Percentiles rank a stretch among this genome's conserved stretches.
Conservation (phyloP, 345 rosid species). For the Euphorbia pulcherrima region DNA sequence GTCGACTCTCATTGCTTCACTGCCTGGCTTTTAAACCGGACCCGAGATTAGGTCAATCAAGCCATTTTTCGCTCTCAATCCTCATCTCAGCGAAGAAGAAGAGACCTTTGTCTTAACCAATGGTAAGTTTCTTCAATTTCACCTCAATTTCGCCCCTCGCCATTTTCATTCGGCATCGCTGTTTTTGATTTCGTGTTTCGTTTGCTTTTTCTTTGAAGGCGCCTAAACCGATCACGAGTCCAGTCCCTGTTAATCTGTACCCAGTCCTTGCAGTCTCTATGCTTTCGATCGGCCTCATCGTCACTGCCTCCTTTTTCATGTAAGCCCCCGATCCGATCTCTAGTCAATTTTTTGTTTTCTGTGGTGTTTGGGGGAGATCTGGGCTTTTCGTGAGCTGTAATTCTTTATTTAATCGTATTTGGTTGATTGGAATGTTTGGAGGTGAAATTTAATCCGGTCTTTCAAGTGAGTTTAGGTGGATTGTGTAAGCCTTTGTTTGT, state of each 20-base stretch:
- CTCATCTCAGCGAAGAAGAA: not conserved
- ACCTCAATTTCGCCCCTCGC: not conserved
- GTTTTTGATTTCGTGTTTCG: not conserved
- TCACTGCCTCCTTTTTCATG: constrained; percentile 87
- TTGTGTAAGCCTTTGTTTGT: too few relatives aligned
- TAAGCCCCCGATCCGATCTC: constrained; percentile 29
- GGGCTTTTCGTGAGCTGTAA: not conserved
- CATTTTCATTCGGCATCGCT: not conserved
- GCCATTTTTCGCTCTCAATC: not conserved
- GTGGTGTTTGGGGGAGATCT: constrained; percentile 2
- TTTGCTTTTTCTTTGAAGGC: constrained; percentile 34
- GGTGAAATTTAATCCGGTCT: not conserved
- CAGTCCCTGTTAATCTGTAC: constrained; percentile 66
- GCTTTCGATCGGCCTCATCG: constrained; percentile 63
- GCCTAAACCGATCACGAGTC: constrained; percentile 66
- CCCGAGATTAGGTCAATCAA: not conserved
- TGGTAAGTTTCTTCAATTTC: not conserved
- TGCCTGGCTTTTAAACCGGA: not conserved
- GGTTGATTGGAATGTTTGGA: not conserved
- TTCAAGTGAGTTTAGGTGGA: not conserved
- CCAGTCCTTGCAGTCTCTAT: constrained; percentile 57
- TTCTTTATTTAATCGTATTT: not conserved
- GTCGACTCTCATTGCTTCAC: not conserved
- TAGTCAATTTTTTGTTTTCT: not conserved
- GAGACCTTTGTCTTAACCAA: not conserved